Conservation (phyloP, 2,329 filamentous ascomycete species). For the Fusarium begoniae region DNA sequence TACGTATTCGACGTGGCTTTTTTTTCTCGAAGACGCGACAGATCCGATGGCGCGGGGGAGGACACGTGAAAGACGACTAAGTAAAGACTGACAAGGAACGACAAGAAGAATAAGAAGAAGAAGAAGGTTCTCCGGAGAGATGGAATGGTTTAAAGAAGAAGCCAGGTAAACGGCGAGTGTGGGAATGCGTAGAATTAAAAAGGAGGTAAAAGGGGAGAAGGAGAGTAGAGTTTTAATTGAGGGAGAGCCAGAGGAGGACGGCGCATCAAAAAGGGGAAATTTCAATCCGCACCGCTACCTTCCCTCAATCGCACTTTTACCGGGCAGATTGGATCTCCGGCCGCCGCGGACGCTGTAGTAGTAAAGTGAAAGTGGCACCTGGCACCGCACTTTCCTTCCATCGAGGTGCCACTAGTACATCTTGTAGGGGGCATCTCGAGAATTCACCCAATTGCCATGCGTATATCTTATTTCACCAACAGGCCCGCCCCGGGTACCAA, state of each 20-base stretch:
- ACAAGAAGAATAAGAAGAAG: conserved; percentile 53
- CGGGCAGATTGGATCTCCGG: conserved; percentile 35
- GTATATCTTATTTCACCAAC: conserved; percentile 16
- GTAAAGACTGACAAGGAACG: conserved; percentile 47
- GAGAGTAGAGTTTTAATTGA: conserved; percentile 38
- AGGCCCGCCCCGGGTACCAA: conserved; percentile 28
- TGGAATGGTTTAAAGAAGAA: conserved; percentile 26
- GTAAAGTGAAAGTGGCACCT: conserved; percentile 39
- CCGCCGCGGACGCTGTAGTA: conserved; percentile 12
- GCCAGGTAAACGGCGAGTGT: conserved; percentile 33
- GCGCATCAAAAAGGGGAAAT: conserved; percentile 52
- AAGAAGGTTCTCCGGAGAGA: conserved; percentile 42
- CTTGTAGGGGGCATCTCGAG: conserved; percentile 30
- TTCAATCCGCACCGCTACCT: conserved; percentile 39
- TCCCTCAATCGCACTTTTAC: conserved; percentile 1
- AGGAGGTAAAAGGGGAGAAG: conserved; percentile 41
- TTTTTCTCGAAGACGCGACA: conserved; percentile 29
- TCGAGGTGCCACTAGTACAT: conserved; percentile 35
- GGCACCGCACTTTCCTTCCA: conserved; percentile 33
- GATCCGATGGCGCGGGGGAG: conserved; percentile 40
- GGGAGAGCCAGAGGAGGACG: conserved; percentile 23
- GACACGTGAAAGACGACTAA: conserved; percentile 30
- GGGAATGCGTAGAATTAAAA: conserved; percentile 38
- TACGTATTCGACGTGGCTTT: conserved; percentile 35
- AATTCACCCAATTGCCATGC: conserved; percentile 35